phyloP scores from a whole-genome alignment of 306 rosid species.

The Begonia loranthoides region DNA sequence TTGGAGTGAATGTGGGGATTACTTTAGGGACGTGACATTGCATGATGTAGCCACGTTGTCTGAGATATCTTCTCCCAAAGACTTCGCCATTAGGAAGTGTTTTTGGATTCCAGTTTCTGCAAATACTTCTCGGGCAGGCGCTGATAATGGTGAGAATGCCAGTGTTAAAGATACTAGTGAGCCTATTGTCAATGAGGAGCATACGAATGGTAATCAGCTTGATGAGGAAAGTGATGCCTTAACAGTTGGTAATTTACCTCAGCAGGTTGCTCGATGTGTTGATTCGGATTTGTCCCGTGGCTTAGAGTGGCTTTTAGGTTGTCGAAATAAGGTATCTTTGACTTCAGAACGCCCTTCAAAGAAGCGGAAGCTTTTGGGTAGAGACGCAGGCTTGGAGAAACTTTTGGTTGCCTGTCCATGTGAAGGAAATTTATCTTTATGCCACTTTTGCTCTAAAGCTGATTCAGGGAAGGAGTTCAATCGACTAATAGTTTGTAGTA shows the following conservation, averaged over 20 bases:
- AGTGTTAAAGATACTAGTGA: slow-evolving; percentile 5
- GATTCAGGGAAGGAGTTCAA: slow-evolving; percentile 31
- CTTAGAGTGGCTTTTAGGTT: slow-evolving; percentile 81
- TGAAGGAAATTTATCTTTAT: slow-evolving; percentile 39
- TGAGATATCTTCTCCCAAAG: slow-evolving; percentile 29
- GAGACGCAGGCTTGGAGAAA: slow-evolving; percentile 81
- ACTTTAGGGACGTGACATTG: slow-evolving; percentile 58
- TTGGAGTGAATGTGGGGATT: slow-evolving; percentile 72
- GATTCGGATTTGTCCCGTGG: slow-evolving; percentile 18
- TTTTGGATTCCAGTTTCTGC: slow-evolving; percentile 32
- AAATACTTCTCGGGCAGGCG: slow-evolving; percentile 16
- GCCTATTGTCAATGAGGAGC: slow-evolving; percentile 13
- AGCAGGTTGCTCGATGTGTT: slow-evolving; percentile 16
- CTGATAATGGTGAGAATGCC: slow-evolving; percentile 13
- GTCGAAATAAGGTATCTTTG: slow-evolving; percentile 48
- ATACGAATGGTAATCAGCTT: slow-evolving; percentile 12
- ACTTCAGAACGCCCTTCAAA: slow-evolving; percentile 82
- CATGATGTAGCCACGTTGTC: slow-evolving; percentile 47
- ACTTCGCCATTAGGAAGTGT: slow-evolving; percentile 32
- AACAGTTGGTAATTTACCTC: slow-evolving; percentile 18
- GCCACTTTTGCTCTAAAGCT: slow-evolving; percentile 68
- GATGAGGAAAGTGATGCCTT: slow-evolving; percentile 21
- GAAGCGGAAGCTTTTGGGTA: slow-evolving; percentile 74
- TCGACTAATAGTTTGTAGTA: slow-evolving; percentile 40
- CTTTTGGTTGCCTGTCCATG: slow-evolving; percentile 38